Evolutionary conservation across 192 early-diverging fungal species (phyloP).

Genomic region (Gigaspora rosea): DNA sequence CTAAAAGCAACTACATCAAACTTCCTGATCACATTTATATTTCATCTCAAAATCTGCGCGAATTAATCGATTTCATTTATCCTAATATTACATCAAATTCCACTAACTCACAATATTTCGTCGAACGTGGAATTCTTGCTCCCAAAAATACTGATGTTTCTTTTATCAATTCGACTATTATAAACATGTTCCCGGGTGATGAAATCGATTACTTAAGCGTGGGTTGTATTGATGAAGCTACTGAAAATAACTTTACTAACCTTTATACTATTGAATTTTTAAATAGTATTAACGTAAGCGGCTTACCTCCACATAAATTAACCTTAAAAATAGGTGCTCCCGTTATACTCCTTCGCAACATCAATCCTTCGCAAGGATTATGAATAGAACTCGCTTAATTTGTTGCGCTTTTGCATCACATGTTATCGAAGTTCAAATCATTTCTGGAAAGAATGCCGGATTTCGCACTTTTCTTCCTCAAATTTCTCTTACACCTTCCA

Average conservation of each 20-base stretch:
- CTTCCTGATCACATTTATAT: slow-evolving; percentile 3
- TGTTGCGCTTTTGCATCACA: neutral
- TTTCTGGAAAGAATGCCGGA: neutral
- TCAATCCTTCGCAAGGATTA: slow-evolving; percentile 3
- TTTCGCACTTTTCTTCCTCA: neutral
- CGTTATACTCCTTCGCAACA: slow-evolving; percentile 20
- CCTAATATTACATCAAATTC: too few relatives aligned
- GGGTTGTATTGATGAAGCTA: neutral
- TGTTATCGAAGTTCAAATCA: slow-evolving; percentile 3
- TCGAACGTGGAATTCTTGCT: too few relatives aligned
- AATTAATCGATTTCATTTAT: slow-evolving; percentile 25
- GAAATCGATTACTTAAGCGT: slow-evolving; percentile 17
- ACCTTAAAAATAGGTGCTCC: slow-evolving; percentile 17
- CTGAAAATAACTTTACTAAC: neutral
- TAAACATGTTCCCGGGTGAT: slow-evolving; percentile 9
- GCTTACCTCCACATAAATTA: slow-evolving; percentile 3
- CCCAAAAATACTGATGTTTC: too few relatives aligned
- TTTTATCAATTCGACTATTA: too few relatives aligned
- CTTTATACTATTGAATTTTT: neutral
- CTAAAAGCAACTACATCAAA: neutral
- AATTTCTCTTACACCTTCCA: neutral
- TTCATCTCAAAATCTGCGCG: neutral
- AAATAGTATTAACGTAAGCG: neutral
- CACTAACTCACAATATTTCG: too few relatives aligned
- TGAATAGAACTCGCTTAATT: slow-evolving; percentile 32